Evolutionary conservation across 2,329 filamentous ascomycete genomes (phyloP).

Genomic region (Trichophyton equinum): DNA sequence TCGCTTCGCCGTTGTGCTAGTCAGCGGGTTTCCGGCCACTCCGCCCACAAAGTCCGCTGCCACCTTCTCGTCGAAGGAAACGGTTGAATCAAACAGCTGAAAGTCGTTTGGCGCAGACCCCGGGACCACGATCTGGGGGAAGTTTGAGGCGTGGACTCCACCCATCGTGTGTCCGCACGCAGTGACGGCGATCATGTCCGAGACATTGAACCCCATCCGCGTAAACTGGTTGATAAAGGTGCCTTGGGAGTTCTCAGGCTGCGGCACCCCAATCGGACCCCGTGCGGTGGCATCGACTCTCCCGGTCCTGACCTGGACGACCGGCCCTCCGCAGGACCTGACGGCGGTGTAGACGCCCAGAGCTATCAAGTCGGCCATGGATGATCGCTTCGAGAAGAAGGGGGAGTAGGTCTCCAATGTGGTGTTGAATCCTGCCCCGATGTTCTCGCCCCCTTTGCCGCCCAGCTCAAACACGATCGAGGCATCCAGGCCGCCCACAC

Average conservation of each 20-base stretch:
- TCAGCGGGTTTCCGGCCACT: constrained; percentile 5
- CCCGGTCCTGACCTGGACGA: constrained; percentile 8
- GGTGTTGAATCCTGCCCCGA: constrained; percentile 9
- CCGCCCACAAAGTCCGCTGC: constrained; percentile 8
- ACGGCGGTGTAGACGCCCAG: constrained; percentile 10
- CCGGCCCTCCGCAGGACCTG: constrained; percentile 11
- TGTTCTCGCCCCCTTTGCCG: constrained; percentile 12
- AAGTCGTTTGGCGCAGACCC: constrained; percentile 8
- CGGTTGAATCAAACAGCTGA: constrained; percentile 7
- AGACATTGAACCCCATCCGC: constrained; percentile 8
- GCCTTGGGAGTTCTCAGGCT: constrained; percentile 9
- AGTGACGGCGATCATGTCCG: constrained; percentile 10
- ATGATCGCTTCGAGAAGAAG: constrained; percentile 9
- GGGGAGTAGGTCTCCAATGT: constrained; percentile 8
- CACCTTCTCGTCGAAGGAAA: constrained; percentile 9
- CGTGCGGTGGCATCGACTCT: constrained; percentile 9
- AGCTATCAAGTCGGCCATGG: constrained; percentile 12
- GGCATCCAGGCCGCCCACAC: constrained; percentile 11
- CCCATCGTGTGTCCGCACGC: constrained; percentile 12
- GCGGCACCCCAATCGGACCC: constrained; percentile 10
- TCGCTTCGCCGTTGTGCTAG: constrained; percentile 2
- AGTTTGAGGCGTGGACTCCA: constrained; percentile 9
- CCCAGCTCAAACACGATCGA: constrained; percentile 10
- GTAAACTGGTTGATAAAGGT: constrained; percentile 13
- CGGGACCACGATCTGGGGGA: constrained; percentile 8